Percentiles rank a stretch among this genome's conserved stretches.
Evolutionary conservation across 106 monocot genomes (phyloP).

Genomic region (Narthecium ossifragum): DNA sequence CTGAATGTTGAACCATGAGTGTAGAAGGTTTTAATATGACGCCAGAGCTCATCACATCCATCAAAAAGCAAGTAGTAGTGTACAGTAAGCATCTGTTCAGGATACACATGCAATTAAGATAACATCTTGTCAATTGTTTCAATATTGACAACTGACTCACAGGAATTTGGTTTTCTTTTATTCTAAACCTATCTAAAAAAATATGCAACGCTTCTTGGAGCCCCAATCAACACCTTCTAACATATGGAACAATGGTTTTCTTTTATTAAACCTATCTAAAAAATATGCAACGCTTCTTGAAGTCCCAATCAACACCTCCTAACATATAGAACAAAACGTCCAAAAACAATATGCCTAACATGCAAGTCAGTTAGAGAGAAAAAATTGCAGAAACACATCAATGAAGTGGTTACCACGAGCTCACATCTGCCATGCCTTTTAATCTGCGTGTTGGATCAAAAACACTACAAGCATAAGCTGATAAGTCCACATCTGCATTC

Average conservation of each 20-base stretch:
- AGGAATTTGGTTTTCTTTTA: background rate
- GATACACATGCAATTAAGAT: conserved; percentile 10
- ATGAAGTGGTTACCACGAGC: conserved; percentile 13
- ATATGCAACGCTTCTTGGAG: background rate
- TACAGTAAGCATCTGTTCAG: conserved; percentile 74
- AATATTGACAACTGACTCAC: background rate
- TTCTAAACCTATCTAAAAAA: background rate
- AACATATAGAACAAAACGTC: too few relatives aligned
- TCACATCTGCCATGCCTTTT: conserved; percentile 94
- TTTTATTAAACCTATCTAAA: too few relatives aligned
- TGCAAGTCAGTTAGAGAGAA: too few relatives aligned
- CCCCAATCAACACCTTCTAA: background rate
- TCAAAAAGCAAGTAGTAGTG: conserved; percentile 98
- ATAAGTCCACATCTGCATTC: conserved; percentile 53
- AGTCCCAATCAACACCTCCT: background rate
- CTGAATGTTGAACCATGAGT: conserved; percentile 73
- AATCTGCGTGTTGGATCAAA: conserved; percentile 75
- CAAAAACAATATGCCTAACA: too few relatives aligned
- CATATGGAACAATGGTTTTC: too few relatives aligned
- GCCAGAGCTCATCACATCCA: conserved; percentile 73
- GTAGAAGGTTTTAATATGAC: conserved; percentile 61
- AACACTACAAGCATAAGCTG: conserved; percentile 54
- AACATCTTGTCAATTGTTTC: background rate
- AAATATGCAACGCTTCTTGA: background rate
- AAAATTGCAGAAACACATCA: conserved; percentile 3